phyloP scores from a whole-genome alignment of 768 basidiomycete species.

The Tricholoma matsutake region DNA sequence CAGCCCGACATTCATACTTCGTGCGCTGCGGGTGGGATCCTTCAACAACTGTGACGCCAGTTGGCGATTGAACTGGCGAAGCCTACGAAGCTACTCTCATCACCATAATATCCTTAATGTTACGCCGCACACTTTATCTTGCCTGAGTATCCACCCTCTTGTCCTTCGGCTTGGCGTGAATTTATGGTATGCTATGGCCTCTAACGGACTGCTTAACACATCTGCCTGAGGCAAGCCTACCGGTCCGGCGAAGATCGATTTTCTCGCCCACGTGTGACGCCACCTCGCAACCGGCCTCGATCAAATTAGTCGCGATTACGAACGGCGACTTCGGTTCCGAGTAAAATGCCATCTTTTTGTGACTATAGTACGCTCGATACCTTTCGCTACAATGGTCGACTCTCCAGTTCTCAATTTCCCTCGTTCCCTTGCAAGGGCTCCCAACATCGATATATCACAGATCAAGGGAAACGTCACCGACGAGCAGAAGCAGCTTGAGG shows the following conservation, averaged over 20 bases:
- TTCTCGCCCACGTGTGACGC: not conserved
- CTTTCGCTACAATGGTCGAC: conserved; percentile 10
- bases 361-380: not conserved
- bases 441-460: conserved; percentile 23
- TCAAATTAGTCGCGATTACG: not conserved
- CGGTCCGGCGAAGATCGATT: conserved; percentile 2
- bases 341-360: not conserved
- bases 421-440: conserved; percentile 6
- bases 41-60: no score
- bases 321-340: not conserved
- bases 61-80: no score
- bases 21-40: no score
- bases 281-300: not conserved
- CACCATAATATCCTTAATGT: no score
- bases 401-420: not conserved
- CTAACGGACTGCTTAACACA: not conserved
- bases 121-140: no score
- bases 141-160: no score
- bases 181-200: not conserved
- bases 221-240: conserved; percentile 2
- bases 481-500: conserved; percentile 33
- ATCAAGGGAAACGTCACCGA: conserved; percentile 41
- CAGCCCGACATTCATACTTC: no score
- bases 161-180: no score
- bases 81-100: no score